Conservation (phyloP, 768 basidiomycete genomes). For the Crucibulum laeve region DNA sequence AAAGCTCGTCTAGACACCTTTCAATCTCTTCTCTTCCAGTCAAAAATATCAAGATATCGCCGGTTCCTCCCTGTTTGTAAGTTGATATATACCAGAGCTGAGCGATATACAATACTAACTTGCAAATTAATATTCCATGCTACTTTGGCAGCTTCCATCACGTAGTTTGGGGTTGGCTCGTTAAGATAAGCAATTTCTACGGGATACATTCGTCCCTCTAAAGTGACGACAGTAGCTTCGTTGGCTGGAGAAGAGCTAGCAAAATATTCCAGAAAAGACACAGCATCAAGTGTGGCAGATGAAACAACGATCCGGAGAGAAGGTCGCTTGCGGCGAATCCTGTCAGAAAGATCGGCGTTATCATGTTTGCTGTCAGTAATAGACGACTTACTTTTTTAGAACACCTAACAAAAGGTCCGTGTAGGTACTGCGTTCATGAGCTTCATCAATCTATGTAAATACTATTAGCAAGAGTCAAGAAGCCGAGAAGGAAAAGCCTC, state of each 20-base stretch:
- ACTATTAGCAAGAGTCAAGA: slow-evolving; percentile 3
- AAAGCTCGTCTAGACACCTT: slow-evolving; percentile 71
- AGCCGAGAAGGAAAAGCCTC: slow-evolving; percentile 7
- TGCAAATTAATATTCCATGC: slow-evolving; percentile 79
- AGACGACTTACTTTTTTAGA: slow-evolving; percentile 74
- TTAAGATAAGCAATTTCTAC: slow-evolving; percentile 89
- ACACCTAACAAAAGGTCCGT: slow-evolving; percentile 91
- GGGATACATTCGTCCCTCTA: slow-evolving; percentile 94
- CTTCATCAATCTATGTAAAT: slow-evolving; percentile 81
- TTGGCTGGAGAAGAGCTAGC: slow-evolving; percentile 53
- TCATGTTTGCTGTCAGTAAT: slow-evolving; percentile 1
- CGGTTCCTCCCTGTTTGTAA: slow-evolving; percentile 59
- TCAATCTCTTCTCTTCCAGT: slow-evolving; percentile 98
- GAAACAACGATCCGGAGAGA: slow-evolving; percentile 90
- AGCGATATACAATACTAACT: slow-evolving; percentile 34
- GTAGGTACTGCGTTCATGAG: slow-evolving; percentile 94
- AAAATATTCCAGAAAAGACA: slow-evolving; percentile 87
- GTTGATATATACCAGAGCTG: slow-evolving; percentile 1
- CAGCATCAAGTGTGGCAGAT: slow-evolving; percentile 94
- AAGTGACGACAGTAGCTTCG: slow-evolving; percentile 79
- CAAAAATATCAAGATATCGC: slow-evolving; percentile 91
- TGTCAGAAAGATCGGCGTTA: slow-evolving; percentile 23
- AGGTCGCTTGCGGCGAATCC: slow-evolving; percentile 89
- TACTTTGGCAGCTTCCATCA: slow-evolving; percentile 75
- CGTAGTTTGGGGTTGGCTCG: slow-evolving; percentile 77